Conservation (phyloP, 2,329 filamentous ascomycete genomes). For the Phialemoniopsis sp. region DNA sequence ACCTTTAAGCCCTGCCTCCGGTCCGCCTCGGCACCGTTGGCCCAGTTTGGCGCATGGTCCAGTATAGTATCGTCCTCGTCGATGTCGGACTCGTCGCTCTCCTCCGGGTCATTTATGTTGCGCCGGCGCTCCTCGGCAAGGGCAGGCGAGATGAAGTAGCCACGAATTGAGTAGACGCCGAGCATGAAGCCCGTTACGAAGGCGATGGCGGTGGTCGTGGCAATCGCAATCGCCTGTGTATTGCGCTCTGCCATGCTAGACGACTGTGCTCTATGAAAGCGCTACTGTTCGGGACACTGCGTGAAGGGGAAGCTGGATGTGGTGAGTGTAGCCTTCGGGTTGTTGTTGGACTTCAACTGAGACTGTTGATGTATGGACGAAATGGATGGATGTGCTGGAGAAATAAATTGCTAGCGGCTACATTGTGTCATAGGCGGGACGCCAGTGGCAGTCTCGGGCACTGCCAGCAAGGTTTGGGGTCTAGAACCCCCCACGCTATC, state of each 20-base stretch:
- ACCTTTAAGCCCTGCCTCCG: conserved; percentile 45
- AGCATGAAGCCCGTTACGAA: conserved; percentile 77
- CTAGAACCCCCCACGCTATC: no score
- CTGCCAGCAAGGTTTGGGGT: no score
- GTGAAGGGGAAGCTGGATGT: no score
- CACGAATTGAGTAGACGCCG: conserved; percentile 66
- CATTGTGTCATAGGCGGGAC: no score
- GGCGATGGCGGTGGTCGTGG: conserved; percentile 70
- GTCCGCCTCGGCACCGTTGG: conserved; percentile 57
- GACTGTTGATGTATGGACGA: no score
- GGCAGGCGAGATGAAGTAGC: conserved; percentile 53
- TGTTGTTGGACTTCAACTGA: no score
- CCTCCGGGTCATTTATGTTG: conserved; percentile 55
- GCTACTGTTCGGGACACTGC: no score
- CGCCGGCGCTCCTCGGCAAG: conserved; percentile 53
- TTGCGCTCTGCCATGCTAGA: background rate
- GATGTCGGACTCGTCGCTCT: conserved; percentile 66
- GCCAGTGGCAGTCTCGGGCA: no score
- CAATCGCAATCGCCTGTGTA: conserved; percentile 40
- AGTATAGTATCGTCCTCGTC: conserved; percentile 55
- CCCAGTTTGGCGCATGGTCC: conserved; percentile 66
- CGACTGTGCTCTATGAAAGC: no score
- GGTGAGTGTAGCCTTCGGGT: no score
- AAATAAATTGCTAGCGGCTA: no score
- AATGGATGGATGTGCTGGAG: no score